Conservation (phyloP, 2,329 filamentous ascomycete species). For the Aspergillus uvarum region DNA sequence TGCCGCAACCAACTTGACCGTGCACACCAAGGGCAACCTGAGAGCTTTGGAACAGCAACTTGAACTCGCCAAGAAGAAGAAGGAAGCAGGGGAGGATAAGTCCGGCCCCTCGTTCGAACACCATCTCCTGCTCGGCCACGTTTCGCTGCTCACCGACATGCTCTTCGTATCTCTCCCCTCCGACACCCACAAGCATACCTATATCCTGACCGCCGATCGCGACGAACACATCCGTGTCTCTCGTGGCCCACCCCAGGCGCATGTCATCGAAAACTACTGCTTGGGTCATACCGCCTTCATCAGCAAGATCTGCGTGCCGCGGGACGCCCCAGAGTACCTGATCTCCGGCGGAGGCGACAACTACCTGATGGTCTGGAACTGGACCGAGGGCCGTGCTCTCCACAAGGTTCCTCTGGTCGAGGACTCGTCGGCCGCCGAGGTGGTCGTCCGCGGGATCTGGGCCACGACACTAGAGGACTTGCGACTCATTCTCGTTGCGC, state of each 20-base stretch:
- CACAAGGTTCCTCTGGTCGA: slow-evolving; percentile 33
- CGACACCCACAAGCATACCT: slow-evolving; percentile 50
- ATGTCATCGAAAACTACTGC: slow-evolving; percentile 87
- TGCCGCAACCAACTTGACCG: slow-evolving; percentile 58
- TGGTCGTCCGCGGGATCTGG: slow-evolving; percentile 57
- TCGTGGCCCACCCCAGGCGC: slow-evolving; percentile 74
- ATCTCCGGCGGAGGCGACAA: slow-evolving; percentile 86
- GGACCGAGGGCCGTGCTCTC: slow-evolving; percentile 52
- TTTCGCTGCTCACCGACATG: slow-evolving; percentile 87
- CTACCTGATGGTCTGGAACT: slow-evolving; percentile 78
- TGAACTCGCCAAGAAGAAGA: slow-evolving; percentile 45
- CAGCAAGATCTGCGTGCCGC: slow-evolving; percentile 68
- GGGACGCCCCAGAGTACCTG: slow-evolving; percentile 58
- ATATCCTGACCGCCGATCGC: slow-evolving; percentile 67
- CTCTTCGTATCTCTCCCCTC: slow-evolving; percentile 49
- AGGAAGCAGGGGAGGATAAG: slow-evolving; percentile 43
- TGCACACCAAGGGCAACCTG: slow-evolving; percentile 62
- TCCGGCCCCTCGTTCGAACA: slow-evolving; percentile 64
- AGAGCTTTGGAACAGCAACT: slow-evolving; percentile 58
- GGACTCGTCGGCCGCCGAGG: slow-evolving; percentile 22
- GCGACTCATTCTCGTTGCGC: slow-evolving; percentile 50
- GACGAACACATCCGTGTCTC: slow-evolving; percentile 88
- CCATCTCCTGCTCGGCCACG: slow-evolving; percentile 81
- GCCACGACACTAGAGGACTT: slow-evolving; percentile 26
- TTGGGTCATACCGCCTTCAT: slow-evolving; percentile 86